A percentile compares a stretch with the other conserved stretches of the same genome.
Evolutionary conservation across 805 yeast species (phyloP).

Genomic region (Wickerhamiella brachini): DNA sequence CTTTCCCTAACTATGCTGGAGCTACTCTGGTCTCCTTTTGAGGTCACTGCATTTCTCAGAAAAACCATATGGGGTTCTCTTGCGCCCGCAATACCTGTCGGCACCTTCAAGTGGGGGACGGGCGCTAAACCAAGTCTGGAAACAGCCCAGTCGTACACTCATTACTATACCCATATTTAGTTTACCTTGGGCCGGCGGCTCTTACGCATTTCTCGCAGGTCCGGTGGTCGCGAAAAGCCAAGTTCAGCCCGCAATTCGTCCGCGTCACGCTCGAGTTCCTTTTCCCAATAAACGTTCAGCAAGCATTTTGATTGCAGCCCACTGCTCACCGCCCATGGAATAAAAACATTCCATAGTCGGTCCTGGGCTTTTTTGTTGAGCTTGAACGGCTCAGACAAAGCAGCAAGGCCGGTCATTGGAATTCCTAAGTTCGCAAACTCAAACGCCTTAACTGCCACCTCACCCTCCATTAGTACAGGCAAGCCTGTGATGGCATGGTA

Average conservation of each 20-base stretch:
- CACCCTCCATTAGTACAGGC: conserved; percentile 93
- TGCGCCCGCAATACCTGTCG: too few species aligned
- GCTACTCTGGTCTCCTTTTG: too few species aligned
- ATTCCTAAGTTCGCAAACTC: conserved; percentile 86
- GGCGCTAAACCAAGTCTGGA: too few species aligned
- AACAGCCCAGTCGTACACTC: background rate
- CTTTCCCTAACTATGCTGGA: too few species aligned
- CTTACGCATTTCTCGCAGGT: conserved; percentile 52
- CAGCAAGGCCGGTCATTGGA: conserved; percentile 92
- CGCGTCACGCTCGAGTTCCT: conserved; percentile 56
- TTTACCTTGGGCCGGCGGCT: conserved; percentile 9
- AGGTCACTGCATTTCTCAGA: too few species aligned
- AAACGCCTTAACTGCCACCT: conserved; percentile 79
- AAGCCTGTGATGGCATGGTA: conserved; percentile 84
- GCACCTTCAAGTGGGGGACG: too few species aligned
- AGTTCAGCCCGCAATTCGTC: conserved; percentile 56
- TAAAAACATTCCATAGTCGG: conserved; percentile 46
- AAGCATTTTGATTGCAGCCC: conserved; percentile 64
- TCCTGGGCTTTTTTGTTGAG: conserved; percentile 45
- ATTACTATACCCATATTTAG: background rate
- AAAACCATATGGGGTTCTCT: too few species aligned
- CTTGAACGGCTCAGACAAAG: conserved; percentile 75
- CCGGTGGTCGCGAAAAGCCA: conserved; percentile 67
- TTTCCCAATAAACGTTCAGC: conserved; percentile 88
- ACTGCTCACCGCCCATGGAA: conserved; percentile 76